Base-by-base conservation (phyloP, 331 rosid genomes). In the Malus hybrid region DNA sequence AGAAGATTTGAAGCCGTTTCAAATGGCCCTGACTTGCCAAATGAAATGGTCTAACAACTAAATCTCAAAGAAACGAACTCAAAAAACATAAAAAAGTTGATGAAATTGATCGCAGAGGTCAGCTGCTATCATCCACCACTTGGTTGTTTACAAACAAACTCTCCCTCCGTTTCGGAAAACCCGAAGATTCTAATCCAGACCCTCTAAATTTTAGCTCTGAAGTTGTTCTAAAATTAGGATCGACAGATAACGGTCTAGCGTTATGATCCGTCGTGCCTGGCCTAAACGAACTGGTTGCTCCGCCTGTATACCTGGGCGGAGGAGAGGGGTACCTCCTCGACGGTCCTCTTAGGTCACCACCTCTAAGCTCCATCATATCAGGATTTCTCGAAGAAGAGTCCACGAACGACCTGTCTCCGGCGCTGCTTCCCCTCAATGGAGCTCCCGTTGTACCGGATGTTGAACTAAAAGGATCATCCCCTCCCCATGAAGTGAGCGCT, bases 401-500 rank as follows among this genome's bases (percentile, higher is more conserved):
- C n/a, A 66, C 87, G 52, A 86, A 90, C 20, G 93, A 82, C 71
- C 97, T 81, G 11, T 88, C 99, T 14, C 86, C 90, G 3, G 96
- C 71, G 61, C 83, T 82, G 9, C 90, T 86, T 72, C 82, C 88
- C 33, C 88, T 87, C 70, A 92, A 55, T 12, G 99, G 97, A 53
- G 97, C 96, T 72, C 90, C 81, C 1, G 89, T 22, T 2, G 88
- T 68, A 10, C 86, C 85, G 6, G 93, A 77, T 6, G 97, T 73
- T 7, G 97, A 85, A 44, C 78, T 90, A 72, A 89, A 92, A 11
- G 99, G 93, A 74, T 92, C 97, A 5, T 92, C 99, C 0, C 96
- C 96, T 71, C 97, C 99, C 99, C 99, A 95, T 1, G 97, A 95
- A 57, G 97, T 95, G 64, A 95, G 97, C 1, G 99, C 92, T 76